These are phyloP conservation scores for Lactifluus echinatus DNA, from an alignment of 768 basidiomycete species.

Conservation along the genomic window DNA sequence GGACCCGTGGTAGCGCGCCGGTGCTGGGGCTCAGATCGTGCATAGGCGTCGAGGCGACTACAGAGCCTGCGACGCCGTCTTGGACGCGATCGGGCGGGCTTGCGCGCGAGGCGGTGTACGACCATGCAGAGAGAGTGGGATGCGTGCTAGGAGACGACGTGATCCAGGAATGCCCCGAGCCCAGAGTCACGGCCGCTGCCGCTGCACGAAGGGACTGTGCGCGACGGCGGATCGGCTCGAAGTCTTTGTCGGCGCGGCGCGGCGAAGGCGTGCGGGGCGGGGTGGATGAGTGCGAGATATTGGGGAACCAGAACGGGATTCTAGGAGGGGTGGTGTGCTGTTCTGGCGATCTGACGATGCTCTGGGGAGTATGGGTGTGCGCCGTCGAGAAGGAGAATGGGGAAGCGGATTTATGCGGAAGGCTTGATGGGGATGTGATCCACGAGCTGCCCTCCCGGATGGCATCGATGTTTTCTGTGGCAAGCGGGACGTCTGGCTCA, in stretches of 20 bases:
- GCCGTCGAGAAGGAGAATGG: slow-evolving; percentile 70
- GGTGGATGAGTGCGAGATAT: slow-evolving; percentile 30
- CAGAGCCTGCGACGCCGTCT: slow-evolving; percentile 27
- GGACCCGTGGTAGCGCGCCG: no score
- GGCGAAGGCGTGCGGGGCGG: slow-evolving; percentile 47
- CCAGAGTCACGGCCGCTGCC: slow-evolving; percentile 41
- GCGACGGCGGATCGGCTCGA: slow-evolving; percentile 59
- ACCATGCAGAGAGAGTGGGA: slow-evolving; percentile 56
- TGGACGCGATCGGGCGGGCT: slow-evolving; percentile 23
- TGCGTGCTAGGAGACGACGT: slow-evolving; percentile 54
- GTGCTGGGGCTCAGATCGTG: slow-evolving; percentile 36
- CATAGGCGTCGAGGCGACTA: slow-evolving; percentile 27
- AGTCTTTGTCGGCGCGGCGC: slow-evolving; percentile 37
- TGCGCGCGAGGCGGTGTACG: slow-evolving; percentile 45
- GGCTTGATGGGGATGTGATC: slow-evolving; percentile 59
- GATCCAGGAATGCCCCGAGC: slow-evolving; percentile 68
- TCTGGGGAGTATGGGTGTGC: slow-evolving; percentile 37
- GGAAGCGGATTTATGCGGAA: slow-evolving; percentile 42
- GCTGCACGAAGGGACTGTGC: slow-evolving; percentile 34
- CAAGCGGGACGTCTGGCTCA: slow-evolving; percentile 56
- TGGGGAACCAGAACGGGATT: slow-evolving; percentile 47
- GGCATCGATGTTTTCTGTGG: slow-evolving; percentile 63
- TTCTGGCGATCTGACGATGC: slow-evolving; percentile 27
- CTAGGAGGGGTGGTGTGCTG: slow-evolving; percentile 35
- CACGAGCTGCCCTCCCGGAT: slow-evolving; percentile 73